Evolutionary conservation across 345 rosid species (phyloP), one percentile per base, ranked within the genome.

Genomic region (Noccaea bulbosa): DNA sequence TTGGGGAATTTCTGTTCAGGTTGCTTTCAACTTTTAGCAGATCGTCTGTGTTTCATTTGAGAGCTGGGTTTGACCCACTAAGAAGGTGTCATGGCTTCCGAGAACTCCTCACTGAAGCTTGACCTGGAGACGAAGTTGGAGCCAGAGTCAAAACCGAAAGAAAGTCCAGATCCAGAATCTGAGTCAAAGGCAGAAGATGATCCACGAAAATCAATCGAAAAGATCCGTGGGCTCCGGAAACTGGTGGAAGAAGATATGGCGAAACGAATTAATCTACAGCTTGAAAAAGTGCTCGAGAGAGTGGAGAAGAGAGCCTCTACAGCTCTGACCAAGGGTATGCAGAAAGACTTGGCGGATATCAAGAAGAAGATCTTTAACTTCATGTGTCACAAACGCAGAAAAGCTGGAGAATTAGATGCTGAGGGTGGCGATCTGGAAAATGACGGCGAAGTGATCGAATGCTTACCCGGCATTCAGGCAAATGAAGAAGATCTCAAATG

Each of bases 341-440:
- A 58, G 67, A 66, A 66, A 12, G 77, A 66, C 0, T 14, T 73
- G 61, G 73, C 59, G 3, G 75, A 62, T 6, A 43, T 74, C 73
- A 71, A 70, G 71, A 74, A 64, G 72, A 74, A 75, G 65, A 63
- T 81, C 67, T 71, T 74, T 44, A 72, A 67, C 61, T 48, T 81
- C 70, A 78, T 72, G 75, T 64, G 53, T 70, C 59, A 24, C 16
- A 51, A 71, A 22, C 38, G 16, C 12, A n/a, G n/a, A n/a, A n/a
- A n/a, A n/a, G n/a, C n/a, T n/a, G 57, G 9, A 48, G 67, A 34
- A 11, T 20, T 2, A 7, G 64, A 61, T 44, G 5, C 41, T 4
- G 58, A 69, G 5, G 78, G 17, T 14, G 68, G 50, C 6, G 54
- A 52, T 0, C 10, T 2, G 6, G 14, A n/a, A 2, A 65, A 69